These are phyloP conservation scores for Nicotiana attenuata DNA, from an alignment of 257 asterid species.

Conservation along the genomic window DNA sequence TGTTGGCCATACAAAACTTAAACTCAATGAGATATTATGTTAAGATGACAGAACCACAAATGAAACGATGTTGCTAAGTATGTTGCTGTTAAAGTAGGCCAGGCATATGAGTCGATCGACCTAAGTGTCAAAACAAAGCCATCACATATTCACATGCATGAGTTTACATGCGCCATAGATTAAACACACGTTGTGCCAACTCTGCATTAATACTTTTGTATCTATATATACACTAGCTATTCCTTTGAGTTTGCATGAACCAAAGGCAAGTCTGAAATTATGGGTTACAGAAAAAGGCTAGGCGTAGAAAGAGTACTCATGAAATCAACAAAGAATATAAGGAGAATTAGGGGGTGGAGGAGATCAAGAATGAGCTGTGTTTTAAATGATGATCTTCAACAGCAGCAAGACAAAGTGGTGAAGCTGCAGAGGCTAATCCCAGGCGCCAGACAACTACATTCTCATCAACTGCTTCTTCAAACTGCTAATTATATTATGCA, in stretches of 20 bases:
- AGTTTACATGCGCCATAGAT: not conserved
- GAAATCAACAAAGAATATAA: not conserved
- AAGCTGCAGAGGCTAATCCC: slow-evolving; percentile 13
- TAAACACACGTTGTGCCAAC: slow-evolving; percentile 4
- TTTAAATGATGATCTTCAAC: not conserved
- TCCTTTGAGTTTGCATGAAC: not conserved
- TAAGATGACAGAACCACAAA: not conserved
- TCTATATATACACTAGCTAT: not conserved
- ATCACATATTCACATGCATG: slow-evolving; percentile 7
- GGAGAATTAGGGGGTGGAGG: not conserved
- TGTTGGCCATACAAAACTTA: not conserved
- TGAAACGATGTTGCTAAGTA: not conserved
- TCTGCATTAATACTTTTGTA: not conserved
- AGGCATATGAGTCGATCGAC: slow-evolving; percentile 1
- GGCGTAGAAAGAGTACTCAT: not conserved
- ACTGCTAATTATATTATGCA: slow-evolving; percentile 10
- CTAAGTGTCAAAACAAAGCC: not conserved
- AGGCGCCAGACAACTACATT: not conserved
- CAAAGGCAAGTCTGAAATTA: not conserved
- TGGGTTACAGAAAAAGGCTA: not conserved
- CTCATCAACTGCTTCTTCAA: not conserved
- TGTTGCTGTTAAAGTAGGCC: slow-evolving; percentile 2
- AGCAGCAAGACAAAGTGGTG: not conserved
- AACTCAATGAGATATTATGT: not conserved
- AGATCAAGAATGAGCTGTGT: not conserved